These are phyloP conservation scores for Eucalyptus tenuipes DNA, from an alignment of 345 rosid genomes.

Conservation along the genomic window DNA sequence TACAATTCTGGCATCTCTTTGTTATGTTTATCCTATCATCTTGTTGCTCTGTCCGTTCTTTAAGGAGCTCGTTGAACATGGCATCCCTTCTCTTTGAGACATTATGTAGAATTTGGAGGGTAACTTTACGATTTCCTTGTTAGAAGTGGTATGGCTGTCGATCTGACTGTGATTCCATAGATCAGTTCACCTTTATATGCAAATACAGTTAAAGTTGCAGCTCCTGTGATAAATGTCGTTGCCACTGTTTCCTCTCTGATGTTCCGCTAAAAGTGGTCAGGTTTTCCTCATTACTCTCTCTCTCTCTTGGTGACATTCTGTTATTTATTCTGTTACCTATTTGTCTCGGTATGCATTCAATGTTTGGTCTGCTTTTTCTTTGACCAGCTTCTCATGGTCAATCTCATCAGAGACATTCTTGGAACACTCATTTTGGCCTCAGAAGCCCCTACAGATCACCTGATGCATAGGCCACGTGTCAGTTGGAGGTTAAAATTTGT, in stretches of 20 bases:
- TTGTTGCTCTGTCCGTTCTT: background rate
- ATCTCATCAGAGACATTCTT: slow-evolving; percentile 93
- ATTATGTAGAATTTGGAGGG: background rate
- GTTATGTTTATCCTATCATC: background rate
- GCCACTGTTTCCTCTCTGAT: slow-evolving; percentile 81
- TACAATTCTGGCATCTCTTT: background rate
- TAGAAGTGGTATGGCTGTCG: background rate
- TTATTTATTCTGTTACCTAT: background rate
- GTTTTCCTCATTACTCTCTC: slow-evolving; percentile 4
- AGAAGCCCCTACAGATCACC: slow-evolving; percentile 88
- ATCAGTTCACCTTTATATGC: slow-evolving; percentile 45
- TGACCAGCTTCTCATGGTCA: slow-evolving; percentile 77
- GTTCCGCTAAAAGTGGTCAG: slow-evolving; percentile 95
- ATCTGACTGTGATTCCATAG: background rate
- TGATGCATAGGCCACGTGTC: slow-evolving; percentile 74
- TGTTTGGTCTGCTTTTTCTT: background rate
- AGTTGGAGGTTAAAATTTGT: slow-evolving; percentile 48
- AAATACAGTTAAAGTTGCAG: slow-evolving; percentile 91
- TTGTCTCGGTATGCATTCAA: background rate
- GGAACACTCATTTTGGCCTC: slow-evolving; percentile 95
- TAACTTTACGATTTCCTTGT: background rate
- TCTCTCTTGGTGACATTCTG: background rate
- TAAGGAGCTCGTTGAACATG: background rate
- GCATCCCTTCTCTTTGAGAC: background rate
- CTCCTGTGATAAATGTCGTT: slow-evolving; percentile 75